Evolutionary conservation across 2,329 filamentous ascomycete species (phyloP), one percentile per base, ranked within the genome.

Genomic region (Laburnicola sp.): DNA sequence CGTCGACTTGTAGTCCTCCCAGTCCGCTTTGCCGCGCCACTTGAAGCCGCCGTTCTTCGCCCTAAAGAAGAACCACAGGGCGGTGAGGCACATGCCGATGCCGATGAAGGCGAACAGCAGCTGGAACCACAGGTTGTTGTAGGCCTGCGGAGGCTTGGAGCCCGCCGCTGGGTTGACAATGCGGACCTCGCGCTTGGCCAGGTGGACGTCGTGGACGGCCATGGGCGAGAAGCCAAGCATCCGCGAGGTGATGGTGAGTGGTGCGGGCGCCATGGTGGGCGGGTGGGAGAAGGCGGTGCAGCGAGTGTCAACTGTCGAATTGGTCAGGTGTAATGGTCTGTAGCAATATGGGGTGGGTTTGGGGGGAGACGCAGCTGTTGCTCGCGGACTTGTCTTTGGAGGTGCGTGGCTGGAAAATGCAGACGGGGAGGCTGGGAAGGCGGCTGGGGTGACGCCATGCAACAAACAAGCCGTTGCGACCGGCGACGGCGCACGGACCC

Each of bases 1-100:
- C 0, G 93, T 97, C 1, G 88, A 87, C 73, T 97, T 97, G 83
- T 99, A 99, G 68, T 99, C 94, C 4, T 97, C 93, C 93, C 94
- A 99, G 74, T 99, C 94, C 31, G 84, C 80, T 57, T 95, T 45
- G 78, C 82, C 82, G 80, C 82, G 82, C 80, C 91, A 97, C 57
- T 88, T 78, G 77, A 97, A 97, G 10, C 94, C 94, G 55, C 94
- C 94, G 64, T 97, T 96, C 76, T 89, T 93, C 50, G 93, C 93
- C 88, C 90, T 95, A 63, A 74, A 96, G 82, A 99, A 97, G 82
- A 99, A 97, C 92, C 94, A 99, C 68, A 97, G 91, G 23, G 81
- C 83, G 0, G 80, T 82, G 3, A 89, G 52, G 23, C 94, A 88
- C 68, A 97, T 88, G 28, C 77, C 84, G 0, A 86, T 85, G 30